Conservation (phyloP, 1,284 basidiomycete genomes). For the Veloporphyrellus conicus region DNA sequence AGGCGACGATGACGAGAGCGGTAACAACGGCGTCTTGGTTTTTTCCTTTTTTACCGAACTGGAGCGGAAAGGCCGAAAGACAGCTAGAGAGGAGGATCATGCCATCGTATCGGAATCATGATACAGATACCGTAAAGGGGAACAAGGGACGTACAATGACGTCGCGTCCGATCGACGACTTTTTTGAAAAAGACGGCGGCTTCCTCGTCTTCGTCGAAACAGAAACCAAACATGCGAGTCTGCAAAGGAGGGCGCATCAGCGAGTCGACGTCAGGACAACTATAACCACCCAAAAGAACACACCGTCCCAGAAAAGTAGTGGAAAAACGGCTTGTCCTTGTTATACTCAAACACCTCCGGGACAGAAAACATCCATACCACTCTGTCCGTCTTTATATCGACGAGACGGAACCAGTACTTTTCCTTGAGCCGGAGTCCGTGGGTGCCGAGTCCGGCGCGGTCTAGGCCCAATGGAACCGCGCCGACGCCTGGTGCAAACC, state of each 20-base stretch:
- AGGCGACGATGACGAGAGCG: background rate
- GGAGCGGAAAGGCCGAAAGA: conserved; percentile 28
- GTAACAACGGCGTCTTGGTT: conserved; percentile 8
- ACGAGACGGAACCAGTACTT: conserved; percentile 74
- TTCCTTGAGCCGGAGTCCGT: conserved; percentile 31
- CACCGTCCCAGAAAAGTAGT: conserved; percentile 82
- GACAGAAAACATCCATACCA: conserved; percentile 87
- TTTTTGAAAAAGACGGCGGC: conserved; percentile 51
- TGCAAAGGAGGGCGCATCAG: conserved; percentile 26
- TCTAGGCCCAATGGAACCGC: background rate
- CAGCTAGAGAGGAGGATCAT: conserved; percentile 9
- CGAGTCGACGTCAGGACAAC: background rate
- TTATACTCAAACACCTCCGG: conserved; percentile 78
- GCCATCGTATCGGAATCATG: background rate
- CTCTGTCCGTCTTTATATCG: conserved; percentile 65
- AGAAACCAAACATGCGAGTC: conserved; percentile 77
- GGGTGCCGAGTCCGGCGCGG: conserved; percentile 12
- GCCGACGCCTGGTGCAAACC: background rate
- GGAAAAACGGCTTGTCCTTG: conserved; percentile 89
- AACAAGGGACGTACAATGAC: conserved; percentile 27
- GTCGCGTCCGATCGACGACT: conserved; percentile 40
- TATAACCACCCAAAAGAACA: conserved; percentile 4
- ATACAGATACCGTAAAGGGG: background rate
- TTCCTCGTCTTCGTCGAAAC: conserved; percentile 65
- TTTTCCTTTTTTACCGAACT: conserved; percentile 26